phyloP scores from a whole-genome alignment of 345 rosid genomes.

The Eucalyptus caleyi region DNA sequence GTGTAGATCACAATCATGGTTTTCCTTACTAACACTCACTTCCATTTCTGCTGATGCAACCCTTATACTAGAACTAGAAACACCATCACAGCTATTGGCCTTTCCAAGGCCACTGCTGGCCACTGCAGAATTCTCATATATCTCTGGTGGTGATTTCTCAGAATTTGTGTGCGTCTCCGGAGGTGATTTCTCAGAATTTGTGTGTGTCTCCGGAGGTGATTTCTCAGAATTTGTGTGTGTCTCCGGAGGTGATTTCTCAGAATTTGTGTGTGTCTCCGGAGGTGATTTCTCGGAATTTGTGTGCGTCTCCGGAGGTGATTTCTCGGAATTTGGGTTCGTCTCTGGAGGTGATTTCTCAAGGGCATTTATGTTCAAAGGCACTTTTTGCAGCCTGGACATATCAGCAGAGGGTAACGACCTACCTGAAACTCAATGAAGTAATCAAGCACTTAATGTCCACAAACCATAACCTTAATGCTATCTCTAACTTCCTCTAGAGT shows the following conservation, averaged over 20 bases:
- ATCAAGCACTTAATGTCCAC: neutral
- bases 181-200: neutral
- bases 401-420: neutral
- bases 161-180: neutral
- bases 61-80: slow-evolving; percentile 5
- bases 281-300: neutral
- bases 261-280: neutral
- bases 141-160: neutral
- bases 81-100: slow-evolving; percentile 12
- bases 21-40: neutral
- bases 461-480: neutral
- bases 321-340: neutral
- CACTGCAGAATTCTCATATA: neutral
- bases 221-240: neutral
- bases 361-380: neutral
- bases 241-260: neutral
- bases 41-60: slow-evolving; percentile 2
- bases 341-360: neutral
- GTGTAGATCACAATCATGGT: neutral
- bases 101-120: neutral
- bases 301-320: neutral
- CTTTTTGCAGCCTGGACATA: neutral
- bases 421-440: neutral
- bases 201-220: neutral
- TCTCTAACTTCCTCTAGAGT: neutral